phyloP scores from a whole-genome alignment of 495 filamentous ascomycete genomes.

The Elasticomyces elasticus region DNA sequence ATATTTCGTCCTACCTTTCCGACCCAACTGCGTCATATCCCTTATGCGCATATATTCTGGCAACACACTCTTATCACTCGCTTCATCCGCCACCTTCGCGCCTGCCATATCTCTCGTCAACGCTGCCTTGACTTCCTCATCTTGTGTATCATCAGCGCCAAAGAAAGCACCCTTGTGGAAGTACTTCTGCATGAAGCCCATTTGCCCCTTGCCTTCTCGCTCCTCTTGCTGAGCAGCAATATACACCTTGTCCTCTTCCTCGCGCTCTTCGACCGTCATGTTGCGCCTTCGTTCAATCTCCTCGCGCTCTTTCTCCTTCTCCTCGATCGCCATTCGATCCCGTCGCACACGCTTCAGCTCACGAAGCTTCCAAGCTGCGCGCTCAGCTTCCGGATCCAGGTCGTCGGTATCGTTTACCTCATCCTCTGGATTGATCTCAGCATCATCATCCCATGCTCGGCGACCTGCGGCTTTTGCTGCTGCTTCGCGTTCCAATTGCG shows the following conservation, averaged over 20 bases:
- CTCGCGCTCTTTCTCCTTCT: constrained; percentile 70
- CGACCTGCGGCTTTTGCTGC: constrained; percentile 65
- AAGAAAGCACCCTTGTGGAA: constrained; percentile 96
- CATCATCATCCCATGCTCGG: constrained; percentile 77
- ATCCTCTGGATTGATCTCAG: constrained; percentile 51
- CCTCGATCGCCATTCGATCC: constrained; percentile 74
- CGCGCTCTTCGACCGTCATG: constrained; percentile 76
- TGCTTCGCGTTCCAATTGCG: constrained; percentile 71
- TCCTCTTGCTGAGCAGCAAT: constrained; percentile 75
- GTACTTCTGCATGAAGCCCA: constrained; percentile 90
- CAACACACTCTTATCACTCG: constrained; percentile 65
- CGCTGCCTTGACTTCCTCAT: constrained; percentile 62
- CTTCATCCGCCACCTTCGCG: constrained; percentile 65
- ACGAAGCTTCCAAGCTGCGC: constrained; percentile 85
- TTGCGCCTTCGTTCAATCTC: constrained; percentile 84
- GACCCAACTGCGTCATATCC: constrained; percentile 87
- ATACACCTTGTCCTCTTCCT: constrained; percentile 73
- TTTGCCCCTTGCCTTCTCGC: constrained; percentile 67
- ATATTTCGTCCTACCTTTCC: constrained; percentile 85
- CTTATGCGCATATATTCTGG: constrained; percentile 90
- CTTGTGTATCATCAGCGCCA: constrained; percentile 55
- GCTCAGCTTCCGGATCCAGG: constrained; percentile 78
- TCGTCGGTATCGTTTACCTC: constrained; percentile 77
- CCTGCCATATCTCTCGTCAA: constrained; percentile 74
- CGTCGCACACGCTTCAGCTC: constrained; percentile 82